phyloP scores from a whole-genome alignment of 2,329 filamentous ascomycete genomes.

The Colletotrichum horii region DNA sequence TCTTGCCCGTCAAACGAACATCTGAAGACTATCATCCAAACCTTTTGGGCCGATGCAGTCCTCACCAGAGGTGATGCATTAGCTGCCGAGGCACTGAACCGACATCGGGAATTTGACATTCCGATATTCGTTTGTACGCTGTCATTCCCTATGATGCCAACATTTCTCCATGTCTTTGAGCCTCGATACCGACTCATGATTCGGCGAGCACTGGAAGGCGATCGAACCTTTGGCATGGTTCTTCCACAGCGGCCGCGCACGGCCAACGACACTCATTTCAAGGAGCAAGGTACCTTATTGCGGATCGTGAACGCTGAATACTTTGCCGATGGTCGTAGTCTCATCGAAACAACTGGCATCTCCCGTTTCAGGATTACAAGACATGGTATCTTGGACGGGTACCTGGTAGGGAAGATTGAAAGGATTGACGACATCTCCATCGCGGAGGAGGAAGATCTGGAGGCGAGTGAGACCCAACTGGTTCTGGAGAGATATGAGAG shows the following conservation, averaged over 20 bases:
- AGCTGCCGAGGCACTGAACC: constrained; percentile 61
- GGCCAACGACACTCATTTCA: constrained; percentile 51
- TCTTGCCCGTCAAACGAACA: constrained; percentile 64
- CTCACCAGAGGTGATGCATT: constrained; percentile 60
- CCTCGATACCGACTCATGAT: constrained; percentile 93
- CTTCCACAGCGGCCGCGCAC: constrained; percentile 63
- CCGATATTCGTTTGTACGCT: constrained; percentile 84
- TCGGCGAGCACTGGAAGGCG: constrained; percentile 73
- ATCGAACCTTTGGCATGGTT: constrained; percentile 85
- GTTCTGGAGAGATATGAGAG: constrained; percentile 5
- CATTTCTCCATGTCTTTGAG: constrained; percentile 90
- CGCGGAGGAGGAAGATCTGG: constrained; percentile 78
- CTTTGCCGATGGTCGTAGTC: constrained; percentile 79
- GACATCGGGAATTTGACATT: constrained; percentile 62
- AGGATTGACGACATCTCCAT: constrained; percentile 82
- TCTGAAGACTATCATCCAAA: constrained; percentile 66
- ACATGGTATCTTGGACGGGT: constrained; percentile 74
- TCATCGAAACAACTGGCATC: constrained; percentile 78
- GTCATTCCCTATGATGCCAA: constrained; percentile 82
- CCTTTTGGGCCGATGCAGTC: constrained; percentile 73
- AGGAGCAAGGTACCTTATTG: constrained; percentile 79
- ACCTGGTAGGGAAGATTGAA: constrained; percentile 77
- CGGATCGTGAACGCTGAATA: constrained; percentile 76
- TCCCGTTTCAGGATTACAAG: constrained; percentile 77
- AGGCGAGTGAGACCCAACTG: constrained; percentile 67